Conservation (phyloP, 108 stramenopile genomes). For the Schizochytrium sp. region DNA sequence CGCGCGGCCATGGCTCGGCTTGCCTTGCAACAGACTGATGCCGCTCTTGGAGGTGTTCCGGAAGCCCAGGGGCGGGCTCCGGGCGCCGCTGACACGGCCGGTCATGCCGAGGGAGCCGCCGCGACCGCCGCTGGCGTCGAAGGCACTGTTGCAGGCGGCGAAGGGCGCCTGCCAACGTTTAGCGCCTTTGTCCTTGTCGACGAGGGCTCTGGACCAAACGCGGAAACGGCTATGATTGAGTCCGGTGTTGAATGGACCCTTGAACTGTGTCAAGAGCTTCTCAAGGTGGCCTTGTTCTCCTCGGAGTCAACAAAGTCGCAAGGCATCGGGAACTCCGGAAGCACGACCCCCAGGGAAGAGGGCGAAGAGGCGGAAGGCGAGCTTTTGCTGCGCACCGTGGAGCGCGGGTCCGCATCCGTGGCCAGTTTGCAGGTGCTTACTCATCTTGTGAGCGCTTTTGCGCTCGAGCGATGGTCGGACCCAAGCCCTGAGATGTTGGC, state of each 20-base stretch:
- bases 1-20: conserved; percentile 9
- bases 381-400: not conserved
- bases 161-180: not conserved
- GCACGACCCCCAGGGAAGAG: not conserved
- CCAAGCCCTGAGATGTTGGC: not conserved
- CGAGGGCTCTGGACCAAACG: not conserved
- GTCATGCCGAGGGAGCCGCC: not conserved
- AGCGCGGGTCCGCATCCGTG: not conserved
- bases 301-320: not conserved
- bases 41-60: not conserved
- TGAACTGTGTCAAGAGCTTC: not conserved
- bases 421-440: not conserved
- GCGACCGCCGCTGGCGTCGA: not conserved
- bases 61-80: too few relatives aligned
- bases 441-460: conserved; percentile 16
- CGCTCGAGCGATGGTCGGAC: not conserved
- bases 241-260: not conserved
- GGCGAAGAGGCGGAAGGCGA: not conserved
- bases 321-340: not conserved
- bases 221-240: conserved; percentile 3
- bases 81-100: too few relatives aligned
- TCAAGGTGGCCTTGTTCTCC: not conserved
- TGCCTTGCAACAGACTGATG: not conserved
- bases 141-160: not conserved
- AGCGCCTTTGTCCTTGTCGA: not conserved